Conservation (phyloP, 495 filamentous ascomycete species). For the Tuber magnatum region DNA sequence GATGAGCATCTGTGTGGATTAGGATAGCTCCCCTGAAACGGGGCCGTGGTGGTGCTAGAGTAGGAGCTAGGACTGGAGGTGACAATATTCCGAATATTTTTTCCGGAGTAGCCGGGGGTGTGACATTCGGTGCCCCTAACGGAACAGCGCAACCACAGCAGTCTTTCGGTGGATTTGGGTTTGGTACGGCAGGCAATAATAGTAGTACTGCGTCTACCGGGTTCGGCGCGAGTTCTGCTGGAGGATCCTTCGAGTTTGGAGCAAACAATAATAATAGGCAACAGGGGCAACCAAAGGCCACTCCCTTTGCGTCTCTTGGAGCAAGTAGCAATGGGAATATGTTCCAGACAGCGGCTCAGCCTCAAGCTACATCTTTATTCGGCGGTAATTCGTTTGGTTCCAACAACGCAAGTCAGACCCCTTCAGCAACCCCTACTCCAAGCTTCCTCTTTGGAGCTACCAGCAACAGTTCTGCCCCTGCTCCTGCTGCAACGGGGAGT, state of each 20-base stretch:
- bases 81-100: slow-evolving; percentile 36
- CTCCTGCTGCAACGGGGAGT: slow-evolving; percentile 12
- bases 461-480: slow-evolving; percentile 13
- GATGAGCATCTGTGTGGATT: slow-evolving; percentile 14
- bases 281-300: slow-evolving; percentile 29
- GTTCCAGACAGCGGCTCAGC: background rate
- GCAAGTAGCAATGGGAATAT: slow-evolving; percentile 12
- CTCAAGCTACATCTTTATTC: slow-evolving; percentile 6
- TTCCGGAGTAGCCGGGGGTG: slow-evolving; percentile 14
- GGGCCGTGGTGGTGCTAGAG: slow-evolving; percentile 24
- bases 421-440: slow-evolving; percentile 19
- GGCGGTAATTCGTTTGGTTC: slow-evolving; percentile 13
- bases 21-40: slow-evolving; percentile 39
- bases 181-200: slow-evolving; percentile 17
- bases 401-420: slow-evolving; percentile 22
- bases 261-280: slow-evolving; percentile 19
- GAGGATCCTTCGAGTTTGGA: slow-evolving; percentile 28
- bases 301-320: slow-evolving; percentile 29
- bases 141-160: slow-evolving; percentile 17
- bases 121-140: slow-evolving; percentile 25
- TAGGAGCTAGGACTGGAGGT: slow-evolving; percentile 20
- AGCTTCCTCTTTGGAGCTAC: slow-evolving; percentile 24
- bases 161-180: slow-evolving; percentile 21
- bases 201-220: slow-evolving; percentile 14
- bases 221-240: slow-evolving; percentile 30